phyloP scores from a whole-genome alignment of 1,284 basidiomycete genomes.

The Malassezia arunalokei region DNA sequence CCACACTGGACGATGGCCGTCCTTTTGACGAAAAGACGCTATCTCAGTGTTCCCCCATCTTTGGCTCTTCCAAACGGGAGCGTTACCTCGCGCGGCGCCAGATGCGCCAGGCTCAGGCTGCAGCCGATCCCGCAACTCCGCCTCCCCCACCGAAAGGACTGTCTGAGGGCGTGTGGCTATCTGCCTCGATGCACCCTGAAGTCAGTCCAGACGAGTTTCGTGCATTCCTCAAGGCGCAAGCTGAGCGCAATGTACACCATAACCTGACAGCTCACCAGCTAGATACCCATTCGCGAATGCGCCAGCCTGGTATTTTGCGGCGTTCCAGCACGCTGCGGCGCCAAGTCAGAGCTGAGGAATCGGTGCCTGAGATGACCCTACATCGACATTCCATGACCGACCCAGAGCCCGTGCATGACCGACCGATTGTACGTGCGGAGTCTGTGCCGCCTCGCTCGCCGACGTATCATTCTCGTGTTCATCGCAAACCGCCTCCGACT shows the following conservation, averaged over 20 bases:
- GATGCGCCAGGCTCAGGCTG: not conserved
- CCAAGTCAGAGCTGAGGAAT: conserved; percentile 59
- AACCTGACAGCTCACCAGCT: conserved; percentile 3
- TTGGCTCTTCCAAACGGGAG: conserved; percentile 9
- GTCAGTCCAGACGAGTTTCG: conserved; percentile 92
- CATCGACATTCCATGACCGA: not conserved
- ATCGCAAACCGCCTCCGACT: conserved; percentile 2
- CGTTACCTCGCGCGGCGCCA: conserved; percentile 5
- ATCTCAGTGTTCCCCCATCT: conserved; percentile 1
- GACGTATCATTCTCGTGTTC: not conserved
- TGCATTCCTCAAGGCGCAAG: conserved; percentile 84
- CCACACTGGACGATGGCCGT: not conserved
- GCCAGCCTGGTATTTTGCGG: conserved; percentile 20
- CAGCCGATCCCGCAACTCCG: not conserved
- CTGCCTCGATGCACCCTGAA: conserved; percentile 87
- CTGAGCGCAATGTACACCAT: conserved; percentile 48
- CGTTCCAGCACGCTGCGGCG: conserved; percentile 38
- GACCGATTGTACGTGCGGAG: not conserved
- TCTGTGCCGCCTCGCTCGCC: not conserved
- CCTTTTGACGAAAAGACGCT: not conserved
- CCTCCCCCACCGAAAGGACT: not conserved
- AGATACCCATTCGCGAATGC: not conserved
- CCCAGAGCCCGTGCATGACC: not conserved
- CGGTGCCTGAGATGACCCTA: conserved; percentile 3
- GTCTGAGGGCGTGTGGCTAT: conserved; percentile 69